Evolutionary conservation across 257 asterid species (phyloP).

Genomic region (Petrea volubilis): DNA sequence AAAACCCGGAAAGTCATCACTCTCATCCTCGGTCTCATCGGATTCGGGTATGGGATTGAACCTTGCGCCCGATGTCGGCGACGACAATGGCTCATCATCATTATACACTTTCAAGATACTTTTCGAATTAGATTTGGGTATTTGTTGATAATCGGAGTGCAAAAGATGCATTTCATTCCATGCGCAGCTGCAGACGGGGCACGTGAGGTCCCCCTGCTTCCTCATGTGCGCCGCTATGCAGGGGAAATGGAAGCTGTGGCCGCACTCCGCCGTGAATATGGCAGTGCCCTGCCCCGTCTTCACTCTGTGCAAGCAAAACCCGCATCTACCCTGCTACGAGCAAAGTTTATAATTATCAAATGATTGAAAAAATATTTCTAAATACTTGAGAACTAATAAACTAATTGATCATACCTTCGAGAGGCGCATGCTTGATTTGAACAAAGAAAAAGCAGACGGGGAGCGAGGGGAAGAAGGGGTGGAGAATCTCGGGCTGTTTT

Average conservation of each 20-base stretch:
- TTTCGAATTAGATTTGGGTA: background rate
- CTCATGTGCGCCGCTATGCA: constrained; percentile 63
- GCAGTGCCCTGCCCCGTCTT: constrained; percentile 79
- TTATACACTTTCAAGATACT: constrained; percentile 55
- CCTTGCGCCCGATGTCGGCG: constrained; percentile 54
- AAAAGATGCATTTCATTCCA: constrained; percentile 63
- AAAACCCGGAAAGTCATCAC: constrained; percentile 63
- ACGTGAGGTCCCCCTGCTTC: constrained; percentile 46
- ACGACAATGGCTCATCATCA: constrained; percentile 73
- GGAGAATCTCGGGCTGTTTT: constrained; percentile 47
- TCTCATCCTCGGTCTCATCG: constrained; percentile 58
- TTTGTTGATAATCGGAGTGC: background rate
- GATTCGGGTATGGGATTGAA: constrained; percentile 83
- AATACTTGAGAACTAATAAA: background rate
- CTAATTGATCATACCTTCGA: constrained; percentile 44
- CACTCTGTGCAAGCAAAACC: constrained; percentile 52
- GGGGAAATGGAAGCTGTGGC: constrained; percentile 71
- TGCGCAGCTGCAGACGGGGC: constrained; percentile 58
- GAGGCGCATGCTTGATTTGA: constrained; percentile 54
- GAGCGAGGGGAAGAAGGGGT: constrained; percentile 75
- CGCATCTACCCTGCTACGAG: constrained; percentile 58
- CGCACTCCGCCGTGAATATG: constrained; percentile 82
- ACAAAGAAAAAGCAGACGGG: constrained; percentile 58
- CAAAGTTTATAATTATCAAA: background rate
- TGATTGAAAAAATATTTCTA: background rate